Evolutionary conservation across 768 basidiomycete species (phyloP).

Genomic region (Collybiopsis luxurians): DNA sequence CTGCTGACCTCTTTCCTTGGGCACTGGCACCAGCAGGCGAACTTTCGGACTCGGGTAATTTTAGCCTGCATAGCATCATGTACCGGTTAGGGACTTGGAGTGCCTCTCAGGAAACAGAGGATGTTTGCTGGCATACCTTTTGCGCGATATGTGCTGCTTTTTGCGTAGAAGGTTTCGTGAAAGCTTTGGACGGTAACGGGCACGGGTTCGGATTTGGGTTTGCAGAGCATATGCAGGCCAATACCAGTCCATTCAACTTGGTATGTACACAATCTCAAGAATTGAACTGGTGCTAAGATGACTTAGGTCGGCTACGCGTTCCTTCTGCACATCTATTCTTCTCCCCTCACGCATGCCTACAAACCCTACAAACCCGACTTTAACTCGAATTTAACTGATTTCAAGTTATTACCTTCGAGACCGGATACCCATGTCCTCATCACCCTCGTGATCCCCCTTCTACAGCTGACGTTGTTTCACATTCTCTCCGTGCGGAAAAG

Average conservation of each 20-base stretch:
- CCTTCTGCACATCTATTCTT: slow-evolving; percentile 70
- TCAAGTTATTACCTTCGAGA: slow-evolving; percentile 46
- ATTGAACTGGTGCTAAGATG: slow-evolving; percentile 7
- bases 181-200: slow-evolving; percentile 63
- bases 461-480: slow-evolving; percentile 71
- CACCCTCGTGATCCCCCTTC: slow-evolving; percentile 67
- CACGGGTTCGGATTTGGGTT: slow-evolving; percentile 27
- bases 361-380: slow-evolving; percentile 21
- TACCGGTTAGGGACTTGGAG: slow-evolving; percentile 43
- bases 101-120: slow-evolving; percentile 48
- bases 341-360: slow-evolving; percentile 54
- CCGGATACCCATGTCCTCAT: slow-evolving; percentile 75
- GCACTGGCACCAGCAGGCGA: not conserved
- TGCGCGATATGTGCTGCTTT: slow-evolving; percentile 63
- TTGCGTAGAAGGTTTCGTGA: slow-evolving; percentile 62
- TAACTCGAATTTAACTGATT: not conserved
- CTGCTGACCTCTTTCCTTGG: slow-evolving; percentile 38
- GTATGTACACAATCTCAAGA: slow-evolving; percentile 50
- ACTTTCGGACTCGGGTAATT: not conserved
- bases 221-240: slow-evolving; percentile 38
- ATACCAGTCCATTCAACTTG: slow-evolving; percentile 67
- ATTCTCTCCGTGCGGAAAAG: slow-evolving; percentile 59
- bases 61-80: slow-evolving; percentile 22
- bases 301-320: slow-evolving; percentile 73
- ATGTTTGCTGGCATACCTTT: slow-evolving; percentile 76